Percentiles rank a stretch among this genome's conserved stretches.
Conservation (phyloP, 1,284 basidiomycete species). For the Hypsizygus ulmarius region DNA sequence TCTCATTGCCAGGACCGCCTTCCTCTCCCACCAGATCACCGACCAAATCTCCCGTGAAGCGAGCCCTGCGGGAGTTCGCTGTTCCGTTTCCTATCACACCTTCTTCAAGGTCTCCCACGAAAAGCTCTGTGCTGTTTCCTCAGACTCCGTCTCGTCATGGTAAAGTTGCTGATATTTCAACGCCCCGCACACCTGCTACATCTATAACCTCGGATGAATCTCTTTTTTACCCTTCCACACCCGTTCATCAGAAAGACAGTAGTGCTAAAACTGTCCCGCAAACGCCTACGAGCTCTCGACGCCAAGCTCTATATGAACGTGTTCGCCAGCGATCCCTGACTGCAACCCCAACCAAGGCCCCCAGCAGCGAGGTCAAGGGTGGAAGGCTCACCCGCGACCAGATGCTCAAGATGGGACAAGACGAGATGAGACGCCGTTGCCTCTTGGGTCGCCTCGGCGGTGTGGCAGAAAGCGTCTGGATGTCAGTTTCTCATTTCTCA, state of each 20-base stretch:
- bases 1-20: slow-evolving; percentile 44
- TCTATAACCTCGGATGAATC: slow-evolving; percentile 30
- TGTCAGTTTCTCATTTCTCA: slow-evolving; percentile 44
- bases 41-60: slow-evolving; percentile 48
- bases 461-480: slow-evolving; percentile 84
- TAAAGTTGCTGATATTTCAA: slow-evolving; percentile 32
- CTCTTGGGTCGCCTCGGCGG: slow-evolving; percentile 72
- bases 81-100: slow-evolving; percentile 51
- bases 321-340: slow-evolving; percentile 68
- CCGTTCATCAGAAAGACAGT: slow-evolving; percentile 56
- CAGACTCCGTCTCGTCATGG: slow-evolving; percentile 50
- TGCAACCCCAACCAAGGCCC: slow-evolving; percentile 60
- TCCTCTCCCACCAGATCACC: slow-evolving; percentile 36
- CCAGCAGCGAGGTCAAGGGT: slow-evolving; percentile 37
- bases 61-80: slow-evolving; percentile 38
- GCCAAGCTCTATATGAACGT: slow-evolving; percentile 76
- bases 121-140: slow-evolving; percentile 48
- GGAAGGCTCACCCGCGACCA: slow-evolving; percentile 59
- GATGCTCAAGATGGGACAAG: slow-evolving; percentile 67
- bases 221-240: slow-evolving; percentile 57
- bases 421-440: slow-evolving; percentile 70
- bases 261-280: slow-evolving; percentile 53
- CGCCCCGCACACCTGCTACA: slow-evolving; percentile 51
- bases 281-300: slow-evolving; percentile 70
- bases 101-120: slow-evolving; percentile 38